A percentile compares a stretch with the other conserved stretches of the same genome.
Conservation (phyloP, 345 rosid species). For the Pistacia vera region DNA sequence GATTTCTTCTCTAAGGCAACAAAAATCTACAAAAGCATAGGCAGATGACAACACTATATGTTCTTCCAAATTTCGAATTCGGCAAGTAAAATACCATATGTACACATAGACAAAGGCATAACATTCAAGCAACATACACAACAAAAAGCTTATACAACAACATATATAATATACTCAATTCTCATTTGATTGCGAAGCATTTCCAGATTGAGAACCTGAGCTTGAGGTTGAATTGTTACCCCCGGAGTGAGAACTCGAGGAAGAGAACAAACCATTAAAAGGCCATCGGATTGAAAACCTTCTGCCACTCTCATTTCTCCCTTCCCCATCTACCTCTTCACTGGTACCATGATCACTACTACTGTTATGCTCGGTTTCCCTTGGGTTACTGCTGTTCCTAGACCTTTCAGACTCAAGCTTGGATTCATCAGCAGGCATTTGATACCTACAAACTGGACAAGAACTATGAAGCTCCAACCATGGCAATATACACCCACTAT, state of each 20-base stretch:
- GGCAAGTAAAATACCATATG: slow-evolving; percentile 28
- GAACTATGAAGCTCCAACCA: slow-evolving; percentile 97
- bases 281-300: slow-evolving; percentile 86
- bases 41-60: slow-evolving; percentile 10
- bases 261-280: slow-evolving; percentile 72
- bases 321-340: slow-evolving; percentile 59
- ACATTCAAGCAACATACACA: slow-evolving; percentile 20
- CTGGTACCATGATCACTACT: slow-evolving; percentile 9
- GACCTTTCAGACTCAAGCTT: slow-evolving; percentile 54
- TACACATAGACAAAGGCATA: slow-evolving; percentile 28
- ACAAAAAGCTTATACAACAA: slow-evolving; percentile 11
- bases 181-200: slow-evolving; percentile 38
- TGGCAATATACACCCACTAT: slow-evolving; percentile 66
- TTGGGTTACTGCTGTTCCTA: slow-evolving; percentile 26
- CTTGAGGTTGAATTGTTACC: slow-evolving; percentile 46
- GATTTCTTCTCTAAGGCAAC: neutral
- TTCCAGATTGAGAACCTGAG: slow-evolving; percentile 34
- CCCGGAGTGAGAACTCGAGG: slow-evolving; percentile 51
- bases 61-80: slow-evolving; percentile 16
- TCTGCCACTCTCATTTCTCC: slow-evolving; percentile 54
- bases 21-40: slow-evolving; percentile 12
- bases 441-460: slow-evolving; percentile 85
- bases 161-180: slow-evolving; percentile 30
- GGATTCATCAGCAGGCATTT: slow-evolving; percentile 70
- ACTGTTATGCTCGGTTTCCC: slow-evolving; percentile 24